Conservation (phyloP, 352 stramenopile species). For the Phytophthora capsici region DNA sequence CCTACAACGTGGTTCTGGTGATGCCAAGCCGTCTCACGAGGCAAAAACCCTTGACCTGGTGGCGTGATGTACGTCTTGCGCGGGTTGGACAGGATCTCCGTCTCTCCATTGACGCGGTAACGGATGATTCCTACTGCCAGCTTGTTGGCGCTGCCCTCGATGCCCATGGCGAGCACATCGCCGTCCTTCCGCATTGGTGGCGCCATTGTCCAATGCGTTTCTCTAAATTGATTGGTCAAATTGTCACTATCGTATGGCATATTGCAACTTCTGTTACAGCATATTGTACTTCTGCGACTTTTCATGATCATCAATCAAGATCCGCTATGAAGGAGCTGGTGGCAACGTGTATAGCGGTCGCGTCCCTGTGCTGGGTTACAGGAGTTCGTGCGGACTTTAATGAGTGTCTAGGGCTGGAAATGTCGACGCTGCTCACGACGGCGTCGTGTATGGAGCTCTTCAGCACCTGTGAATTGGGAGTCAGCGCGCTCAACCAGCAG, state of each 20-base stretch:
- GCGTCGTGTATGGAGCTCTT: slow-evolving; percentile 51
- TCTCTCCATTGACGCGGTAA: slow-evolving; percentile 76
- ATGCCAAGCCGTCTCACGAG: slow-evolving; percentile 98
- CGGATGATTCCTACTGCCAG: slow-evolving; percentile 90
- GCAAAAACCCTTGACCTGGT: slow-evolving; percentile 97
- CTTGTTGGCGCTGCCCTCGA: slow-evolving; percentile 99
- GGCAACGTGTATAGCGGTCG: slow-evolving; percentile 1
- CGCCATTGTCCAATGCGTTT: not conserved
- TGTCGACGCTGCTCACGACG: slow-evolving; percentile 39
- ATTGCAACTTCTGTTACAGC: not conserved
- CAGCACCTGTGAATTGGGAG: slow-evolving; percentile 49
- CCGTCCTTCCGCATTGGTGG: slow-evolving; percentile 63
- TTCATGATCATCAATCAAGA: slow-evolving; percentile 31
- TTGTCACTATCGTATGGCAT: not conserved
- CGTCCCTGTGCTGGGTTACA: slow-evolving; percentile 8
- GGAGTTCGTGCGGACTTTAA: slow-evolving; percentile 44
- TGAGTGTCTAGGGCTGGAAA: slow-evolving; percentile 64
- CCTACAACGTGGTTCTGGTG: slow-evolving; percentile 98
- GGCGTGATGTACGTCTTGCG: slow-evolving; percentile 99
- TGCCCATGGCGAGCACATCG: slow-evolving; percentile 94
- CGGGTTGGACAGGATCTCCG: slow-evolving; percentile 97
- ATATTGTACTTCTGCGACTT: slow-evolving; percentile 22
- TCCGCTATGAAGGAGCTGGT: slow-evolving; percentile 16
- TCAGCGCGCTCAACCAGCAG: slow-evolving; percentile 63
- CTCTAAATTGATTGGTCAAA: slow-evolving; percentile 42